Evolutionary conservation across 1,284 basidiomycete species (phyloP).

Genomic region (Ganoderma resinaceum): DNA sequence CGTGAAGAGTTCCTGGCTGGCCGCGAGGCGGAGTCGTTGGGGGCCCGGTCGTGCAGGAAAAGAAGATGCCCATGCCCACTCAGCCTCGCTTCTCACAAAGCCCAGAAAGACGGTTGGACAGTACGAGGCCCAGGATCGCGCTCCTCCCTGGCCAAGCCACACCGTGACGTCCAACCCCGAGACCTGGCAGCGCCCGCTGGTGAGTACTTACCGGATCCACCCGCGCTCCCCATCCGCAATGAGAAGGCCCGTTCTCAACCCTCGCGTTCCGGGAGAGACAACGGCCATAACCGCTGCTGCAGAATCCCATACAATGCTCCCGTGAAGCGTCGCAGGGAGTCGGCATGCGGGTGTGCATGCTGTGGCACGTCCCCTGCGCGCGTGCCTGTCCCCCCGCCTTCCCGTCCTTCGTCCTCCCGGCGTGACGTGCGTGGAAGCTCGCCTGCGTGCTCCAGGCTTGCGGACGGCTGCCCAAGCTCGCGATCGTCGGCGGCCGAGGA

Average conservation of each 20-base stretch:
- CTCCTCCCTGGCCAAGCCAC: conserved; percentile 3
- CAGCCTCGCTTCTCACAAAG: not conserved
- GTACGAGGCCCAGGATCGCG: not conserved
- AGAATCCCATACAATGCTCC: conserved; percentile 12
- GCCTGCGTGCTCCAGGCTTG: conserved; percentile 6
- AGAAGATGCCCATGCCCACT: not conserved
- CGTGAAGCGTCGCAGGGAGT: conserved; percentile 10
- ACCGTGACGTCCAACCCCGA: conserved; percentile 1
- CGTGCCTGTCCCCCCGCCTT: conserved; percentile 15
- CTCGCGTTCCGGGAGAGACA: conserved; percentile 13
- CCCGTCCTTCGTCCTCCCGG: conserved; percentile 11
- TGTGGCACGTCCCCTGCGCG: not conserved
- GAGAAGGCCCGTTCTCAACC: not conserved
- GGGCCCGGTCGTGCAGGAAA: not conserved
- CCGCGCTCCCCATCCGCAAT: not conserved
- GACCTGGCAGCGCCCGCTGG: not conserved
- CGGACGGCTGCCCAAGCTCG: conserved; percentile 11
- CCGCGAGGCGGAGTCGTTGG: not conserved
- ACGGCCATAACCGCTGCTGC: conserved; percentile 13
- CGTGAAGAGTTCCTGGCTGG: not conserved
- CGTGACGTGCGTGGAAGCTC: conserved; percentile 22
- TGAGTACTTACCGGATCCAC: conserved; percentile 14
- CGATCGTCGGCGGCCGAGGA: conserved; percentile 23
- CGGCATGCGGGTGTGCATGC: conserved; percentile 10
- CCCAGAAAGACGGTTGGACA: not conserved